phyloP scores from a whole-genome alignment of 345 rosid genomes.

The Rhodomyrtus tomentosa region DNA sequence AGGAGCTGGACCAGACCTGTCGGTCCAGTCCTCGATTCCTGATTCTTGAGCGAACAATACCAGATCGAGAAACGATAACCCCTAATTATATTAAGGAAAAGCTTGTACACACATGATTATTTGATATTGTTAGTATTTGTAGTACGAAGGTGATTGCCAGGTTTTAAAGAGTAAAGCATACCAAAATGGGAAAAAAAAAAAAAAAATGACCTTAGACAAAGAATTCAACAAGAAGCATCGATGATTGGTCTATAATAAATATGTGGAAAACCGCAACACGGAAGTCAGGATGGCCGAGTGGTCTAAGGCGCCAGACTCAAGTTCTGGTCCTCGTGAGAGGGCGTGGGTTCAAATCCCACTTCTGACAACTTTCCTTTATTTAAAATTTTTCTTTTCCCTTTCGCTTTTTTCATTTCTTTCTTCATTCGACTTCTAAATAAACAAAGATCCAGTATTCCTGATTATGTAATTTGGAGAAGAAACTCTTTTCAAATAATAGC shows the following conservation, averaged over 20 bases:
- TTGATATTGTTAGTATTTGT: too few relatives aligned
- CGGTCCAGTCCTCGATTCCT: too few relatives aligned
- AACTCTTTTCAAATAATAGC: neutral
- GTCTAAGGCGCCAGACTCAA: slow-evolving; percentile 45
- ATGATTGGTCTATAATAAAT: neutral
- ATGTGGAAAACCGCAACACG: accelerated
- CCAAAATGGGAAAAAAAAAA: neutral
- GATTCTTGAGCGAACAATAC: too few relatives aligned
- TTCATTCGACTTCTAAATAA: neutral
- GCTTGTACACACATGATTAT: too few relatives aligned
- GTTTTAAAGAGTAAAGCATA: neutral
- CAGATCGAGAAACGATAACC: too few relatives aligned
- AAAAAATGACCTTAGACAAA: neutral
- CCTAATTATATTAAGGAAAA: too few relatives aligned
- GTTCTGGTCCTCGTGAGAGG: slow-evolving; percentile 42
- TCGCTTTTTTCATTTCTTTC: neutral
- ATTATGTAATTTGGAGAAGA: neutral
- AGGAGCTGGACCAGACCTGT: too few relatives aligned
- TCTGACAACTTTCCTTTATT: slow-evolving; percentile 16
- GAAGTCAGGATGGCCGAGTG: slow-evolving; percentile 32
- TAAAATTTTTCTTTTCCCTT: neutral
- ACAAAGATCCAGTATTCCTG: neutral
- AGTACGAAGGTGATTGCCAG: neutral
- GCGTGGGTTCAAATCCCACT: slow-evolving; percentile 63
- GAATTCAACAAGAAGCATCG: neutral